Percentiles rank a stretch among this genome's conserved stretches.
These are phyloP conservation scores for Thalassiosira mediterranea DNA, from an alignment of 352 stramenopile genomes.

Conservation along the genomic window DNA sequence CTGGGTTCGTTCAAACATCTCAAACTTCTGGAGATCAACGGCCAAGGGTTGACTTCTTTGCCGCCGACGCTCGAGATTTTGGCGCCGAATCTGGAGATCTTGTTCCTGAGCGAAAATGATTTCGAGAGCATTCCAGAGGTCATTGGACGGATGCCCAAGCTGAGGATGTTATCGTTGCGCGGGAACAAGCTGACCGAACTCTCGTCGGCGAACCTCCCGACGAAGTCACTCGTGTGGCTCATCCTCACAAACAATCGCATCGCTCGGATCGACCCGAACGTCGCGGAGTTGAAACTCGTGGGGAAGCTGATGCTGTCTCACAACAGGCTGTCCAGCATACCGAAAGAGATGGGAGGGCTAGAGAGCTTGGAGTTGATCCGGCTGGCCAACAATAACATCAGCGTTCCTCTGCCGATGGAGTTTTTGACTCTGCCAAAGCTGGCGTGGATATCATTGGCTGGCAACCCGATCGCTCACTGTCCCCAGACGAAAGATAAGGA, in stretches of 20 bases:
- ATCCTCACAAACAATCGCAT: conserved; percentile 57
- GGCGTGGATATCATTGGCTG: conserved; percentile 13
- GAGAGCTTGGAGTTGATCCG: conserved; percentile 39
- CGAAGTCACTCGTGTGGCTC: conserved; percentile 44
- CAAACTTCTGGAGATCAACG: conserved; percentile 43
- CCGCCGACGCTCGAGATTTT: conserved; percentile 26
- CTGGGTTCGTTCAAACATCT: conserved; percentile 27
- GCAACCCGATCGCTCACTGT: background rate
- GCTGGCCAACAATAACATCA: conserved; percentile 16
- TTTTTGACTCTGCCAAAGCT: conserved; percentile 8
- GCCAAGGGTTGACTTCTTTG: conserved; percentile 22
- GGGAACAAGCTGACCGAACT: conserved; percentile 45
- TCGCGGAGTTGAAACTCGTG: conserved; percentile 26
- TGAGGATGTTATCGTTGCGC: conserved; percentile 47
- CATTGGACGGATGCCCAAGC: conserved; percentile 17
- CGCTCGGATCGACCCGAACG: conserved; percentile 25
- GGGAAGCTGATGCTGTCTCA: conserved; percentile 51
- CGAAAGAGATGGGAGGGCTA: conserved; percentile 38
- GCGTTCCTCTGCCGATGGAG: background rate
- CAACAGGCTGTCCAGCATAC: conserved; percentile 32
- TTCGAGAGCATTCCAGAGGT: conserved; percentile 30
- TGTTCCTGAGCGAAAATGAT: conserved; percentile 51
- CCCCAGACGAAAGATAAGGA: conserved; percentile 1
- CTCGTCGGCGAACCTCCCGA: conserved; percentile 17
- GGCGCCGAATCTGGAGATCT: conserved; percentile 35